phyloP scores from a whole-genome alignment of 2,329 filamentous ascomycete species.

The Colletotrichum destructivum region DNA sequence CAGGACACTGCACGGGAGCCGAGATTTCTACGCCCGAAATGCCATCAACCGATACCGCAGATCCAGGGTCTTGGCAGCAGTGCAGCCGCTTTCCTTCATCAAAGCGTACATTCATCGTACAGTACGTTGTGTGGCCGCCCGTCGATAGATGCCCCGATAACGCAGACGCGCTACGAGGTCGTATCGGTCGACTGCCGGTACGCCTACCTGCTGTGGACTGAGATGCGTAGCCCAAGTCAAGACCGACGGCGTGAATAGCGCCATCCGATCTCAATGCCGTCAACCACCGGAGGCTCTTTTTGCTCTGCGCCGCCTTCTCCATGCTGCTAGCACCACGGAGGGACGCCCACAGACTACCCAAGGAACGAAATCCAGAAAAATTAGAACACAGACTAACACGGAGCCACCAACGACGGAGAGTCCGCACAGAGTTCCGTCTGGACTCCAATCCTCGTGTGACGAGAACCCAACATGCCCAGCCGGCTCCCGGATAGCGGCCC shows the following conservation, averaged over 20 bases:
- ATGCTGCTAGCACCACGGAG: no score
- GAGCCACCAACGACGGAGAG: no score
- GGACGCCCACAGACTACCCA: no score
- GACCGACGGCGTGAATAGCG: not conserved
- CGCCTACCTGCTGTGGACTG: no score
- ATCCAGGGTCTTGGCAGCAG: not conserved
- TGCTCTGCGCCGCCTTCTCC: conserved; percentile 1
- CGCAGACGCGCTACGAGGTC: no score
- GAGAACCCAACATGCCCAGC: no score
- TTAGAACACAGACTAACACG: no score
- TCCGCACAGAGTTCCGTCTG: no score
- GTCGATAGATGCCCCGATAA: not conserved
- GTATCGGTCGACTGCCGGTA: no score
- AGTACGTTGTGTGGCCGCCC: conserved; percentile 1
- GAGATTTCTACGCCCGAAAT: not conserved
- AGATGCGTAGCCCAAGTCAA: not conserved
- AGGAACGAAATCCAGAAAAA: no score
- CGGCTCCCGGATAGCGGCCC: no score
- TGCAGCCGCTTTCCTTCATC: conserved; percentile 2
- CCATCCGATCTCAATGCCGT: not conserved
- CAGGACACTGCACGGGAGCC: not conserved
- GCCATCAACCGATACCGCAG: not conserved
- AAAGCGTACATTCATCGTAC: conserved; percentile 6
- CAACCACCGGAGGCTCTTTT: not conserved
- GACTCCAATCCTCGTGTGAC: no score